Evolutionary conservation across 306 rosid species (phyloP).

Genomic region (Malus asiatica): DNA sequence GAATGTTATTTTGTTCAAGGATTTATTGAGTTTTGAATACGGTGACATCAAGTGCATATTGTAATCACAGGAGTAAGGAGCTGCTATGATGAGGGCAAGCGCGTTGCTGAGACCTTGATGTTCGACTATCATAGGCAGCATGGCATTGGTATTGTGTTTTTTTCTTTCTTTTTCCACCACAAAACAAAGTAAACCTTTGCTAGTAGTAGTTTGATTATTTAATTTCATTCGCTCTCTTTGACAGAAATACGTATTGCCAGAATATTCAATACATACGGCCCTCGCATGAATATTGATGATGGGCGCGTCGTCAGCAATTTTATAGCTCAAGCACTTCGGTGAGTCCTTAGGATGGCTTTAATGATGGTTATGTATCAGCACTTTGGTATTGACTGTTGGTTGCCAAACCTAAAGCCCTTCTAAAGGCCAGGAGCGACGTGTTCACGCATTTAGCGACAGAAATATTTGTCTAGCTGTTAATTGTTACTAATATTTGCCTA

Average conservation of each 20-base stretch:
- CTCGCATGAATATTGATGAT: conserved; percentile 98
- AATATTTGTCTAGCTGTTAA: no score
- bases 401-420: no score
- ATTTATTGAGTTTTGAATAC: background rate
- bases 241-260: conserved; percentile 89
- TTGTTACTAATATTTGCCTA: no score
- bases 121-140: conserved; percentile 98
- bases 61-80: conserved; percentile 74
- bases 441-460: no score
- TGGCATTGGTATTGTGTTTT: conserved; percentile 52
- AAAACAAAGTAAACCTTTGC: background rate
- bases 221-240: conserved; percentile 3
- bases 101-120: conserved; percentile 98
- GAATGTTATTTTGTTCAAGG: background rate
- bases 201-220: background rate
- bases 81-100: conserved; percentile 98
- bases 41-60: conserved; percentile 14
- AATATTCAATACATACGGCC: conserved; percentile 96
- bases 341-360: conserved; percentile 5
- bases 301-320: conserved; percentile 99
- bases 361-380: background rate
- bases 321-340: conserved; percentile 97
- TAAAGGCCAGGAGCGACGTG: no score
- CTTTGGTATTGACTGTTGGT: no score
- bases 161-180: background rate